Base-by-base conservation (phyloP, 2,329 filamentous ascomycete genomes). In the Alternaria burnsii region DNA sequence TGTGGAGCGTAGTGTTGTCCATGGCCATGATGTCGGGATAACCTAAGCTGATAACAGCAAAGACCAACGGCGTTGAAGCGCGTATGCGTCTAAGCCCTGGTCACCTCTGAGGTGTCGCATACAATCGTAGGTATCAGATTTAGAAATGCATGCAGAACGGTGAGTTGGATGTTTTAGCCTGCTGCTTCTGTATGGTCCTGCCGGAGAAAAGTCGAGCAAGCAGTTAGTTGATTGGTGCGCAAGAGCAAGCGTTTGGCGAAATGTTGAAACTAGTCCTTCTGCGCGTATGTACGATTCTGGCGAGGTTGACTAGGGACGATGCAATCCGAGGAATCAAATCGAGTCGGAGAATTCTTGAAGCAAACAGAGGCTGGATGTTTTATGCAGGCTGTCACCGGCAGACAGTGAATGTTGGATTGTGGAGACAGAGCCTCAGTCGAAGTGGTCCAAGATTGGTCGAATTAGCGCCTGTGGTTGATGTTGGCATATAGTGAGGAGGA, bases 1-100 rank as follows among this genome's bases (percentile, higher is more conserved):
- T 90, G 74, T 90, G 85, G 68, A 91, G 86, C 60, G 89, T 89
- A 22, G 88, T 90, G 61, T 74, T 72, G 52, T 69, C 71, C 76
- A 78, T 78, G 61, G 59, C 70, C 68, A 56, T 54, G 62, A 60
- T 67, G 59, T 58, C 66, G 72, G 72, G 62, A 59, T 55, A 61
- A 58, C 52, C 71, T 70, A 69, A 66, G 66, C 68, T 68, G 61
- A 65, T 71, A 71, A 73, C 61, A 62, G 70, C 62, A 71, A 70
- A 62, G 58, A 70, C 61, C 62, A 67, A 68, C 54, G 47, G 61
- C 48, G 58, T 47, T 70, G 67, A 70, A 68, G 70, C 73, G 68
- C 59, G 61, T 66, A 66, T 59, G 69, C 68, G 71, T 69, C 62
- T 72, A 71, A 63, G 65, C 66, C 61, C 60, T 62, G 54, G 65